phyloP scores from a whole-genome alignment of 805 yeast genomes.

The Komagataella kurtzmanii region DNA sequence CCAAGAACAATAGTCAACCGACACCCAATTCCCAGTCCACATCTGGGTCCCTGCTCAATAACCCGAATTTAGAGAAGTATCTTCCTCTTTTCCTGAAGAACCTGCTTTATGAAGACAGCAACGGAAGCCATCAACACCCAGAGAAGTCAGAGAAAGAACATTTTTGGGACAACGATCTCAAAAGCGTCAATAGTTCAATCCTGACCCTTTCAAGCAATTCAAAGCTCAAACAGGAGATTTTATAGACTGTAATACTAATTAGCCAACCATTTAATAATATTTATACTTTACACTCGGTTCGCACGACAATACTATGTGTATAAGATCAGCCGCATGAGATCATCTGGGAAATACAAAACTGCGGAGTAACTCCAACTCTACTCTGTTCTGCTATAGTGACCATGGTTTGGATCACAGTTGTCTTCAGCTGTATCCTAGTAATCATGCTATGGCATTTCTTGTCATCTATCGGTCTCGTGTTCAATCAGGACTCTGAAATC shows the following conservation, averaged over 20 bases:
- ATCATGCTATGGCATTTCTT: background rate
- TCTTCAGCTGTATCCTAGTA: background rate
- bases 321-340: background rate
- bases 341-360: background rate
- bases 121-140: background rate
- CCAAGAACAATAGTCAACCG: background rate
- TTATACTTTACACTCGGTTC: background rate
- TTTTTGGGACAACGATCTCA: constrained; percentile 6
- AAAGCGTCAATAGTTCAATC: constrained; percentile 4
- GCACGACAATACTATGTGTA: background rate
- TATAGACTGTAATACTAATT: background rate
- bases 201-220: constrained; percentile 6
- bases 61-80: constrained; percentile 6
- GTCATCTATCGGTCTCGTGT: constrained; percentile 11
- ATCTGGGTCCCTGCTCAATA: constrained; percentile 1
- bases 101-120: constrained; percentile 1
- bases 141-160: background rate
- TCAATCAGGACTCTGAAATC: constrained; percentile 9
- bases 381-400: background rate
- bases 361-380: background rate
- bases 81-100: constrained; percentile 6
- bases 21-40: background rate
- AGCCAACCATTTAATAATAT: background rate
- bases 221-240: background rate
- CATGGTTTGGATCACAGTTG: background rate